A percentile compares a stretch with the other conserved stretches of the same genome.
phyloP scores from a whole-genome alignment of 192 early-diverging fungal species.

The Entomortierella beljakovae region DNA sequence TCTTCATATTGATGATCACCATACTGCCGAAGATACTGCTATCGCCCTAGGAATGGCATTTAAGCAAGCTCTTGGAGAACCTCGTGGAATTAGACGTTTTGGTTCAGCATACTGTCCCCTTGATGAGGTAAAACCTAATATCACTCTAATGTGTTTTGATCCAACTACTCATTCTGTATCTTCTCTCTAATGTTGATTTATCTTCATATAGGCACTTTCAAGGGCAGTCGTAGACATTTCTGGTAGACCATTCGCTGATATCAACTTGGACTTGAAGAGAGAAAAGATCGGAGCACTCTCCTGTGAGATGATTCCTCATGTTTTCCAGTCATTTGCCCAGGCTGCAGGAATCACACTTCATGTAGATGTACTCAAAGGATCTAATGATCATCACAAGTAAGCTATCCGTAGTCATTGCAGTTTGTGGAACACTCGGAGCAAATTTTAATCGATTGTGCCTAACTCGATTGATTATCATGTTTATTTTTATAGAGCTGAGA shows the following conservation, averaged over 20 bases:
- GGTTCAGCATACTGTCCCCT: constrained; percentile 96
- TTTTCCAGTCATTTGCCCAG: constrained; percentile 92
- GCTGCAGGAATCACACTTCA: constrained; percentile 95
- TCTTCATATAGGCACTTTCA: constrained; percentile 75
- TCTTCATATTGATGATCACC: constrained; percentile 98
- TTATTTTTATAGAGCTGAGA: constrained; percentile 77
- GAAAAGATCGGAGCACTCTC: constrained; percentile 92
- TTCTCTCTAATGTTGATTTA: background rate
- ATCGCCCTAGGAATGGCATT: constrained; percentile 95
- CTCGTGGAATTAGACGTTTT: constrained; percentile 91
- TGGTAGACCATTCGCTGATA: constrained; percentile 85
- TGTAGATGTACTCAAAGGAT: constrained; percentile 94
- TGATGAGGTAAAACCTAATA: constrained; percentile 84
- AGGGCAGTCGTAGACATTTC: constrained; percentile 98
- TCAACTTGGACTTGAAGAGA: constrained; percentile 90
- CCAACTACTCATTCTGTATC: background rate
- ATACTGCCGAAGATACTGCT: constrained; percentile 96
- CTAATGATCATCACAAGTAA: constrained; percentile 98
- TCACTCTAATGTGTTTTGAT: too few relatives aligned
- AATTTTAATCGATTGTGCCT: background rate
- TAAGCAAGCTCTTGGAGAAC: constrained; percentile 89
- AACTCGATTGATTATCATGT: background rate
- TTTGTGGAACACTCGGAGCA: background rate
- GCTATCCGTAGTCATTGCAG: background rate
- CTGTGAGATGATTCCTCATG: constrained; percentile 99